Conservation (phyloP, 2,329 filamentous ascomycete species). For the Fusarium torulosum region DNA sequence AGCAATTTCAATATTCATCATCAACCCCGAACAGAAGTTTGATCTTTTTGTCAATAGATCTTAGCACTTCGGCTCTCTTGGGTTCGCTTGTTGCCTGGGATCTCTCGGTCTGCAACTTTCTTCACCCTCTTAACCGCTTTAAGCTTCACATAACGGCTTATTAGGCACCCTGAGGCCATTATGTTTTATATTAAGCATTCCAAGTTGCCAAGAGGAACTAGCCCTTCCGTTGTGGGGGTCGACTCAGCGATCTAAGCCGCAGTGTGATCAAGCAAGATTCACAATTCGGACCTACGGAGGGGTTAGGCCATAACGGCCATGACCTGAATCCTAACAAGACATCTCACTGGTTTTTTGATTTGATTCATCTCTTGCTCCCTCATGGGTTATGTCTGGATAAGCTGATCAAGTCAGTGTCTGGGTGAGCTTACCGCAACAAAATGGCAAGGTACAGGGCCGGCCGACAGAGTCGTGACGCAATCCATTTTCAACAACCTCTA, state of each 20-base stretch:
- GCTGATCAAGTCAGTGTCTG: slow-evolving; percentile 20
- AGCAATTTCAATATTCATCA: slow-evolving; percentile 8
- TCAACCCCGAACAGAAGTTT: background rate
- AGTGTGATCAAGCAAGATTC: slow-evolving; percentile 39
- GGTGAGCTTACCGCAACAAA: slow-evolving; percentile 10
- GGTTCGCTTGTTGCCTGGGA: background rate
- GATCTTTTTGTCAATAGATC: background rate
- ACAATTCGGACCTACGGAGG: slow-evolving; percentile 34
- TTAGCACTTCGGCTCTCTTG: background rate
- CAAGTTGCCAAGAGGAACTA: slow-evolving; percentile 31
- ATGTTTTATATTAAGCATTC: slow-evolving; percentile 27
- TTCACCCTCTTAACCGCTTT: slow-evolving; percentile 21
- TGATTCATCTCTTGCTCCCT: slow-evolving; percentile 1
- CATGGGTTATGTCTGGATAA: slow-evolving; percentile 8
- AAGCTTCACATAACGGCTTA: slow-evolving; percentile 26
- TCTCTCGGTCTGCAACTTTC: slow-evolving; percentile 7
- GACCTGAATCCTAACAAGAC: slow-evolving; percentile 8
- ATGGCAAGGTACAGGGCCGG: slow-evolving; percentile 5
- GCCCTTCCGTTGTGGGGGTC: slow-evolving; percentile 35
- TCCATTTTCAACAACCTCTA: slow-evolving; percentile 23
- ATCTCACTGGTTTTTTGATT: background rate
- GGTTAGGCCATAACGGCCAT: slow-evolving; percentile 17
- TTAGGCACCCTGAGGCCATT: slow-evolving; percentile 33
- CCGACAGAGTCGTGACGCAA: slow-evolving; percentile 44
- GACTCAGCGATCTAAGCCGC: slow-evolving; percentile 40